Evolutionary conservation across 352 stramenopile species (phyloP), one percentile per base, ranked within the genome.

Genomic region (Lagenidium sp.): DNA sequence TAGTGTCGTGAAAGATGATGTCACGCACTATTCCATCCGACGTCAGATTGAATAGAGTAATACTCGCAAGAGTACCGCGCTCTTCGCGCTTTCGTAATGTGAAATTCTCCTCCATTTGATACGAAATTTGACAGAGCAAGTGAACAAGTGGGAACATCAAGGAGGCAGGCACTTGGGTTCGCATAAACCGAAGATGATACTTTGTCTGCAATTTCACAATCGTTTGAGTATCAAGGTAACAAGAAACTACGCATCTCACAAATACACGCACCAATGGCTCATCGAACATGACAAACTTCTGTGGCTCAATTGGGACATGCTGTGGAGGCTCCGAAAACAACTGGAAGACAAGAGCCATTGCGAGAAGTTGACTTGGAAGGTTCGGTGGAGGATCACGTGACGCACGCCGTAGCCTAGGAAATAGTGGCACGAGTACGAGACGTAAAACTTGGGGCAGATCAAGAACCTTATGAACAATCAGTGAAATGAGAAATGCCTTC

Each of bases 31-130:
- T 88, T 10, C 67, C 63, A 36, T 94, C 82, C 5, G 79, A 85
- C n/a, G 82, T 94, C 20, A 90, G 57, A 47, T 94, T 89, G 56
- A 94, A 94, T 19, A 94, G 56, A 11, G 81, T 86, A 31, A 65
- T 57, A 32, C 79, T 94, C 31, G 82, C 79, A 11, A 94, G 39
- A 6, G 60, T 76, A 12, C 82, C 82, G 44, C 82, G 82, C 29
- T 94, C 82, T 26, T 94, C 79, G 19, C 82, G 74, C 49, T 75
- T 85, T 32, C 76, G 72, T 22, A 94, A 57, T 25, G 83, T 53
- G 22, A 87, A 85, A 31, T 89, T 90, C 37, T 91, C 82, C 30
- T 87, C 70, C 65, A 91, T 82, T 41, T 94, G 79, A 37, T 94
- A 94, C 15, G 82, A 90, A 26, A 94, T 91, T 46, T 94, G 82